Evolutionary conservation across 2,329 filamentous ascomycete species (phyloP).

Genomic region (Aspergillus viridinutans): DNA sequence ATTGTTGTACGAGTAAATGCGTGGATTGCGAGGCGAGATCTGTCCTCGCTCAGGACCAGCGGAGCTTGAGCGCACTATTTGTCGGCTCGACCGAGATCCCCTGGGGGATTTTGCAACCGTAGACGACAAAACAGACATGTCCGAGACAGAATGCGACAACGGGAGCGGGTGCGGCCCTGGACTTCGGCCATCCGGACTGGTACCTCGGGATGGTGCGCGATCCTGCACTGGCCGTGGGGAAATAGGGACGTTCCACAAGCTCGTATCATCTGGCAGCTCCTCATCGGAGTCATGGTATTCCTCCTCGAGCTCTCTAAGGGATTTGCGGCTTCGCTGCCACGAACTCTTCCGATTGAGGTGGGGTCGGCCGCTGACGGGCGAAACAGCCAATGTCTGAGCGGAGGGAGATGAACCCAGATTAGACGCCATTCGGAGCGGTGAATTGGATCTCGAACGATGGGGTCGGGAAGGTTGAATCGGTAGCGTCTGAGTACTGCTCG

Average conservation of each 20-base stretch:
- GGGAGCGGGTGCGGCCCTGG: slow-evolving; percentile 40
- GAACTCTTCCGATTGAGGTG: slow-evolving; percentile 33
- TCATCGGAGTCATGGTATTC: slow-evolving; percentile 51
- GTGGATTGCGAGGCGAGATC: slow-evolving; percentile 39
- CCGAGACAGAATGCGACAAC: slow-evolving; percentile 36
- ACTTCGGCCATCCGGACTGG: slow-evolving; percentile 41
- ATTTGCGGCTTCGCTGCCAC: slow-evolving; percentile 44
- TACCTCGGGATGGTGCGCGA: slow-evolving; percentile 35
- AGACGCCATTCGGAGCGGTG: slow-evolving; percentile 24
- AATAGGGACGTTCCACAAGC: slow-evolving; percentile 49
- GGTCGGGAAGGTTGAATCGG: slow-evolving; percentile 25
- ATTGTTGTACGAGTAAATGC: slow-evolving; percentile 57
- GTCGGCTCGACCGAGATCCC: slow-evolving; percentile 28
- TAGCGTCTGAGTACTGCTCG: slow-evolving; percentile 18
- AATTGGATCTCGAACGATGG: slow-evolving; percentile 30
- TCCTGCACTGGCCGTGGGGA: slow-evolving; percentile 43
- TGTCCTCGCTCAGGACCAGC: slow-evolving; percentile 41
- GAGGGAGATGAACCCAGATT: slow-evolving; percentile 23
- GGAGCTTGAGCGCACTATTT: slow-evolving; percentile 32
- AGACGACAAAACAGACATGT: slow-evolving; percentile 21
- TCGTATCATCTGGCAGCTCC: slow-evolving; percentile 48
- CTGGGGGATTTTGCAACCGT: slow-evolving; percentile 22
- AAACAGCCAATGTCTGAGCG: slow-evolving; percentile 23
- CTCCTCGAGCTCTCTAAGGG: slow-evolving; percentile 46
- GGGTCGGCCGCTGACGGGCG: slow-evolving; percentile 17